These are phyloP conservation scores for Tetradesmus obliquus DNA, from an alignment of 139 green algal species.

Conservation along the genomic window DNA sequence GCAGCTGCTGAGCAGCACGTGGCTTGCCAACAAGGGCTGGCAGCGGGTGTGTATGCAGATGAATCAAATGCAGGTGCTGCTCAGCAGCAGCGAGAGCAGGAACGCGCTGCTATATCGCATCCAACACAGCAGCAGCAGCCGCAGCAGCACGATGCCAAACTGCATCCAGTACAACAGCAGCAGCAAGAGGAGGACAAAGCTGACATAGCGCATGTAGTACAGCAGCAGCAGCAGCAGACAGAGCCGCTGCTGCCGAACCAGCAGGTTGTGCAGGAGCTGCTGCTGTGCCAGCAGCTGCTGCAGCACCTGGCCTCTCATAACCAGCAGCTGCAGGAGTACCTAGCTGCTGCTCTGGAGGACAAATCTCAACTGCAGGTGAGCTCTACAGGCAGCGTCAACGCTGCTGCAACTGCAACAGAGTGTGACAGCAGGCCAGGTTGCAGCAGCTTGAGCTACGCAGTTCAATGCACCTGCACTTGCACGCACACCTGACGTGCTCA, in stretches of 20 bases:
- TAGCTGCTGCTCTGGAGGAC: neutral
- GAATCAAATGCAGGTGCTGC: neutral
- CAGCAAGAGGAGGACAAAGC: neutral
- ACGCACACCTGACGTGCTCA: too few relatives aligned
- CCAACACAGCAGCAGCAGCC: neutral
- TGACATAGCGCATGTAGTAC: neutral
- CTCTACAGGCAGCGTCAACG: neutral
- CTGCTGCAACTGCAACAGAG: too few relatives aligned
- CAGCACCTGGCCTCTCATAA: neutral
- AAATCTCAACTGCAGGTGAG: neutral
- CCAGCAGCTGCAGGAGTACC: neutral
- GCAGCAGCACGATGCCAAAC: neutral
- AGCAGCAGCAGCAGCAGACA: conserved; percentile 1
- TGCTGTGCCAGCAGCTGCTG: conserved; percentile 16
- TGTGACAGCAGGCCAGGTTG: too few relatives aligned
- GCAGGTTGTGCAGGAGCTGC: neutral
- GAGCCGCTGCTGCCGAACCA: neutral
- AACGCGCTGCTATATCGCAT: neutral
- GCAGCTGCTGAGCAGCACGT: neutral
- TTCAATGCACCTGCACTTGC: too few relatives aligned
- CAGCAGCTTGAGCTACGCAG: too few relatives aligned
- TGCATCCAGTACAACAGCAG: neutral
- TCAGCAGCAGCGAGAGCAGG: neutral
- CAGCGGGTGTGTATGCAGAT: neutral
- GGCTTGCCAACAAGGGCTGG: neutral